Evolutionary conservation across 495 filamentous ascomycete species (phyloP), one percentile per base, ranked within the genome.

Genomic region (Wilcoxina mikolae): DNA sequence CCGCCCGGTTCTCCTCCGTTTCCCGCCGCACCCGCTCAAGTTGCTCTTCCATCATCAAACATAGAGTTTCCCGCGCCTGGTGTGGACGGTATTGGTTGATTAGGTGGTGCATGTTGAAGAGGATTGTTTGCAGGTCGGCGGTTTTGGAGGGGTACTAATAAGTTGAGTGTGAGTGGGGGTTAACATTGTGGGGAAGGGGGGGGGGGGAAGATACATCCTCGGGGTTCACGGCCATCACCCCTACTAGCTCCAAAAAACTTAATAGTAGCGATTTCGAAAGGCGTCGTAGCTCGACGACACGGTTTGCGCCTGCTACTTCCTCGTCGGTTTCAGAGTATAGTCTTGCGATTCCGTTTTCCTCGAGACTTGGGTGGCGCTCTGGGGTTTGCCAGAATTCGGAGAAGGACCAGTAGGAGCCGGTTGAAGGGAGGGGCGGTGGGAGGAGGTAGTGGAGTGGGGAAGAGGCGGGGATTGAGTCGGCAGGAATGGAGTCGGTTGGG

Each of bases 1-100:
- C 78, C 62, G 75, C 76, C 50, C 77, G 73, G 56, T 94, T 83
- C 33, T 81, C 78, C 26, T 85, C 74, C 0, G 85, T 88, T 69
- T 96, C 89, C n/a, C 74, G 76, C 57, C 76, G 78, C 53, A 78
- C 81, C 56, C 71, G 74, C 57, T 83, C 79, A 29, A 95, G 67
- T 65, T 91, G 84, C 60, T 85, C 83, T 69, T 95, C 87, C 88
- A 98, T 91, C 75, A 91, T 78, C 63, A 81, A 66, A 24, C 95
- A 93, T 41, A 96, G 71, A 26, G 81, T 87, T 69, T 96, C 93
- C 33, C 91, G 72, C 23, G 89, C 88, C 68, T 98, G 93, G 67
- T 98, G 91, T 2, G 91, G 93, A 22, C 91, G 81, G 68, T 95
- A 96, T 55, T 91, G 81, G 67, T 98, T 98, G 46, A 95, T 76